These are phyloP conservation scores for Erodium maritimum DNA, from an alignment of 345 rosid species.

Conservation along the genomic window DNA sequence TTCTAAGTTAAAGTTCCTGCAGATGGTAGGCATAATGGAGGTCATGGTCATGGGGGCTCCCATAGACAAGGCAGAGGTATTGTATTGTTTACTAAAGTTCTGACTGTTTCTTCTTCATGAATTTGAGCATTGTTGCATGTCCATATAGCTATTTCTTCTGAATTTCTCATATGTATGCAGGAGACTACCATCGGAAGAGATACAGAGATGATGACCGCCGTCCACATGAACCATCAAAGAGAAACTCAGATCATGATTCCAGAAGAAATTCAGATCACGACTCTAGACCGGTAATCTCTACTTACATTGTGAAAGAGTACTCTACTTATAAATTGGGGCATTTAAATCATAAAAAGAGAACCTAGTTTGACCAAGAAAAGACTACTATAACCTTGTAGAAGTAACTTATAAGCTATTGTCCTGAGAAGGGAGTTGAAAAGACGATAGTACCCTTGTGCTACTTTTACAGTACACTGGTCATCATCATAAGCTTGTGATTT, in stretches of 20 bases:
- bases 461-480: too few species aligned
- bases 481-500: too few species aligned
- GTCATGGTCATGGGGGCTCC: conserved; percentile 57
- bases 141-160: not conserved
- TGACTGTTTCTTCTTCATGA: not conserved
- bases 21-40: conserved; percentile 77
- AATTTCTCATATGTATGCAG: conserved; percentile 7
- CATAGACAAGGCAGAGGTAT: conserved; percentile 65
- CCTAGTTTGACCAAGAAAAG: too few species aligned
- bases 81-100: not conserved
- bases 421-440: too few species aligned
- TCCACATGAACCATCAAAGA: conserved; percentile 50
- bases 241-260: conserved; percentile 53
- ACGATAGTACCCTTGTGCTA: too few species aligned
- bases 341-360: too few species aligned
- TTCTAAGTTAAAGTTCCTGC: conserved; percentile 14
- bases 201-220: conserved; percentile 77
- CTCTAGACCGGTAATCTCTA: conserved; percentile 48
- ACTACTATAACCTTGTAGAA: too few species aligned
- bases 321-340: not conserved
- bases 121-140: not conserved
- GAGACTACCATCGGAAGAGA: conserved; percentile 75
- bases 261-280: conserved; percentile 53
- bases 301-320: too few species aligned
- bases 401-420: too few species aligned